Evolutionary conservation across 2,329 filamentous ascomycete species (phyloP).

Genomic region (Graphiopsis chlorocephala): DNA sequence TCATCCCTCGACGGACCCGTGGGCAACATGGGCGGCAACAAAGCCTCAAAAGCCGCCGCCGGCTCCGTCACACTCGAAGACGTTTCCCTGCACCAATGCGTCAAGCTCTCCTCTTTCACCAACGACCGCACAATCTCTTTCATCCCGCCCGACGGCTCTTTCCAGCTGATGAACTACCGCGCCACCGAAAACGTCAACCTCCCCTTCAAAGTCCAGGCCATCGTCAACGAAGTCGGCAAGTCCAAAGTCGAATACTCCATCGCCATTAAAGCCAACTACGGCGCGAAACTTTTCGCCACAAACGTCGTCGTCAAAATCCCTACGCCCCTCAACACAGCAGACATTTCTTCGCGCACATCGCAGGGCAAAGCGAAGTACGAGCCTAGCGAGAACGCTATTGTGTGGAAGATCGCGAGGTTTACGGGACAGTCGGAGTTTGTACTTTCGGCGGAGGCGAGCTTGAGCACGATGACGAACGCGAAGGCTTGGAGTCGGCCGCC

Average conservation of each 20-base stretch:
- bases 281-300: conserved; percentile 91
- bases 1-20: conserved; percentile 59
- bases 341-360: conserved; percentile 86
- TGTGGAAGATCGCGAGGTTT: conserved; percentile 99
- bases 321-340: conserved; percentile 92
- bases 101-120: conserved; percentile 96
- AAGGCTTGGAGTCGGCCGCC: conserved; percentile 95
- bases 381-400: conserved; percentile 94
- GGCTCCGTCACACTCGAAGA: conserved; percentile 95
- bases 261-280: conserved; percentile 94
- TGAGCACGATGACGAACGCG: conserved; percentile 97
- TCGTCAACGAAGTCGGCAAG: conserved; percentile 95
- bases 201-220: conserved; percentile 97
- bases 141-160: conserved; percentile 93
- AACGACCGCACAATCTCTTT: conserved; percentile 96
- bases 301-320: conserved; percentile 94
- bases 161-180: conserved; percentile 97
- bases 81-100: conserved; percentile 98
- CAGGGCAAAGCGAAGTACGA: conserved; percentile 99
- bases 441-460: conserved; percentile 83
- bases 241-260: conserved; percentile 99
- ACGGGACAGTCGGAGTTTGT: conserved; percentile 97
- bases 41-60: conserved; percentile 91
- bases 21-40: conserved; percentile 75
- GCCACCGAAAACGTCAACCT: conserved; percentile 98